Evolutionary conservation across 2,329 filamentous ascomycete species (phyloP).

Genomic region (Colletotrichum trifolii): DNA sequence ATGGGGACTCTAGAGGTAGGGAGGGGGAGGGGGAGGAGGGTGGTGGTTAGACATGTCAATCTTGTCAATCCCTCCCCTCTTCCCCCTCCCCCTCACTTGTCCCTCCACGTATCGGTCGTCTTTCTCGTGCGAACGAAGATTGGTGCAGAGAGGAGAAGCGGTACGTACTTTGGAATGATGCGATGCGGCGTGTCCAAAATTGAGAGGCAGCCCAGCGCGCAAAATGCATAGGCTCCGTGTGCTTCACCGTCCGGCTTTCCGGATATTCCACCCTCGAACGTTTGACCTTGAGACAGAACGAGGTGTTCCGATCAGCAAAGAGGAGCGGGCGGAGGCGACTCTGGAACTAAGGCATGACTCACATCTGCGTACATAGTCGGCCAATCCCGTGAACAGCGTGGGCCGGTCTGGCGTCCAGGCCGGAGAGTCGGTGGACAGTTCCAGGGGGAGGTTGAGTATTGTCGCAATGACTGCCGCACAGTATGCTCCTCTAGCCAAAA

Average conservation of each 20-base stretch:
- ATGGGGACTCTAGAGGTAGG: conserved; percentile 8
- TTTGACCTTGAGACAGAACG: conserved; percentile 72
- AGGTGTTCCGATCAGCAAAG: conserved; percentile 7
- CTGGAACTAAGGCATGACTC: conserved; percentile 51
- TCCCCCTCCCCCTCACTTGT: too few species aligned
- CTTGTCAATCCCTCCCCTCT: too few species aligned
- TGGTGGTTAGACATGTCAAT: too few species aligned
- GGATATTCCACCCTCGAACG: conserved; percentile 93
- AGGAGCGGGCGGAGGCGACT: conserved; percentile 20
- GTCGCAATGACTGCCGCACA: conserved; percentile 88
- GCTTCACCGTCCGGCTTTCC: conserved; percentile 88
- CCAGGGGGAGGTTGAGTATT: conserved; percentile 83
- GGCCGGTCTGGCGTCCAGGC: conserved; percentile 71
- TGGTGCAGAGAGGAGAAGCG: background rate
- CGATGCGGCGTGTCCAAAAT: conserved; percentile 84
- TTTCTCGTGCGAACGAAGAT: too few species aligned
- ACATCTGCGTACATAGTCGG: conserved; percentile 85
- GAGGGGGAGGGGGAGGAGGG: conserved; percentile 1
- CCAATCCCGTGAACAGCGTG: conserved; percentile 76
- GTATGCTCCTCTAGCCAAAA: conserved; percentile 79
- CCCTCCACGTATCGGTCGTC: too few species aligned
- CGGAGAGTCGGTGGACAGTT: conserved; percentile 79
- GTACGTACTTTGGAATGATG: conserved; percentile 75
- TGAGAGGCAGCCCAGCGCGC: conserved; percentile 87
- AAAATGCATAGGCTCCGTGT: conserved; percentile 97